Evolutionary conservation across 1,284 basidiomycete species (phyloP).

Genomic region (Ganoderma leucocontextum): DNA sequence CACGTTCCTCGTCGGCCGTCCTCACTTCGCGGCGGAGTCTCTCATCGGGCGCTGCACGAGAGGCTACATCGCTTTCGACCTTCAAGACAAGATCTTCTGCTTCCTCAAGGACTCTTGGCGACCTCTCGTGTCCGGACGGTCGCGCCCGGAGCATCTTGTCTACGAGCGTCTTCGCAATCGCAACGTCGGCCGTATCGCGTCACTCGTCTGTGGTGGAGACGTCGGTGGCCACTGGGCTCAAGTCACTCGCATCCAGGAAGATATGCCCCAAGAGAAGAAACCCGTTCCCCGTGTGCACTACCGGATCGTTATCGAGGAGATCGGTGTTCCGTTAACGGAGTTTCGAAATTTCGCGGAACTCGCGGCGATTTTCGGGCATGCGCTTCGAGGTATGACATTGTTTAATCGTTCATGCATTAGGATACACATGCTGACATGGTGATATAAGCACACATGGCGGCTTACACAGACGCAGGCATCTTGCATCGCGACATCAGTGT

Average conservation of each 20-base stretch:
- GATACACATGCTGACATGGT: not conserved
- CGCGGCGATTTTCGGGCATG: not conserved
- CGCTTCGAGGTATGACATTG: slow-evolving; percentile 1
- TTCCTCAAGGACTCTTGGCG: slow-evolving; percentile 24
- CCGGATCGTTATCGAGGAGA: slow-evolving; percentile 8
- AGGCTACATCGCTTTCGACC: slow-evolving; percentile 15
- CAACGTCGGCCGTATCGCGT: not conserved
- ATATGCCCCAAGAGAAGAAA: not conserved
- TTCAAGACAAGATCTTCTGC: not conserved
- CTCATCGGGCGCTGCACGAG: slow-evolving; percentile 14
- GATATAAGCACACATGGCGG: not conserved
- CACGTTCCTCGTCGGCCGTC: slow-evolving; percentile 10
- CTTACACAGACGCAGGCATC: slow-evolving; percentile 5
- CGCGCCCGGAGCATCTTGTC: slow-evolving; percentile 18
- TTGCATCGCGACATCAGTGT: slow-evolving; percentile 22
- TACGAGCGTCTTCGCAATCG: slow-evolving; percentile 8
- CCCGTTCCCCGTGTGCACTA: slow-evolving; percentile 16
- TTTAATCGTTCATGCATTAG: not conserved
- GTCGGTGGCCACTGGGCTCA: slow-evolving; percentile 16
- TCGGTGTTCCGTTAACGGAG: slow-evolving; percentile 10
- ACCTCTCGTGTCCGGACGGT: slow-evolving; percentile 5
- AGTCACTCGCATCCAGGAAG: slow-evolving; percentile 10
- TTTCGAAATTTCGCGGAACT: slow-evolving; percentile 9
- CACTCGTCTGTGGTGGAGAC: slow-evolving; percentile 23
- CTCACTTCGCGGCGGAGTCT: not conserved